Conservation (phyloP, 129 eudicot species). For the Ambrosia trifida region DNA sequence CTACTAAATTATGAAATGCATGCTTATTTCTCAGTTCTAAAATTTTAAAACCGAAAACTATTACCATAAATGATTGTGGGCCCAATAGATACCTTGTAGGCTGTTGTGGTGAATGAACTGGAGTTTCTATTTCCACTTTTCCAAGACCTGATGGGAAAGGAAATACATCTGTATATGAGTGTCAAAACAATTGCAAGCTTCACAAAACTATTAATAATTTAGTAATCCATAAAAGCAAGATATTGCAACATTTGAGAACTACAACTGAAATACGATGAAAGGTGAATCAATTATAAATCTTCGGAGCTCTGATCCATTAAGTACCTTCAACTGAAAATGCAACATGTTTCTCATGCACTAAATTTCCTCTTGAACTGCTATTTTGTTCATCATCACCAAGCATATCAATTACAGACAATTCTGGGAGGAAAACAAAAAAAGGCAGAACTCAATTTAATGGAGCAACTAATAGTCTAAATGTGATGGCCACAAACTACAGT, state of each 20-base stretch:
- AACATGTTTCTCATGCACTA: slow-evolving; percentile 71
- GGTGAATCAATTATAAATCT: slow-evolving; percentile 15
- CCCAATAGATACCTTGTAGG: slow-evolving; percentile 58
- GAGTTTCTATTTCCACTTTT: slow-evolving; percentile 70
- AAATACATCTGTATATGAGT: slow-evolving; percentile 18
- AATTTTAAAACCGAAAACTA: slow-evolving; percentile 4
- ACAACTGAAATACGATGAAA: neutral
- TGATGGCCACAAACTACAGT: slow-evolving; percentile 12
- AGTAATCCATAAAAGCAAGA: slow-evolving; percentile 1
- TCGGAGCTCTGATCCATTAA: slow-evolving; percentile 12
- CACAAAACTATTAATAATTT: slow-evolving; percentile 8
- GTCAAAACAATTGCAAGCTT: slow-evolving; percentile 21
- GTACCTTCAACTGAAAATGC: slow-evolving; percentile 91
- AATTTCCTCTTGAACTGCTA: slow-evolving; percentile 39
- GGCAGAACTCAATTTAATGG: slow-evolving; percentile 15
- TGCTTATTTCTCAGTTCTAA: slow-evolving; percentile 13
- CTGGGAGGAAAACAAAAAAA: slow-evolving; percentile 42
- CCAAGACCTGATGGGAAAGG: slow-evolving; percentile 67
- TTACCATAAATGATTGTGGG: slow-evolving; percentile 1
- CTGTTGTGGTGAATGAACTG: slow-evolving; percentile 74
- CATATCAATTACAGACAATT: slow-evolving; percentile 67
- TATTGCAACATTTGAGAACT: neutral
- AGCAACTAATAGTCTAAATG: slow-evolving; percentile 7
- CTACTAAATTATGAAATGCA: slow-evolving; percentile 5
- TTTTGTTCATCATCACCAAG: slow-evolving; percentile 70